Conservation (phyloP, 345 rosid genomes). For the Garcia nutans region DNA sequence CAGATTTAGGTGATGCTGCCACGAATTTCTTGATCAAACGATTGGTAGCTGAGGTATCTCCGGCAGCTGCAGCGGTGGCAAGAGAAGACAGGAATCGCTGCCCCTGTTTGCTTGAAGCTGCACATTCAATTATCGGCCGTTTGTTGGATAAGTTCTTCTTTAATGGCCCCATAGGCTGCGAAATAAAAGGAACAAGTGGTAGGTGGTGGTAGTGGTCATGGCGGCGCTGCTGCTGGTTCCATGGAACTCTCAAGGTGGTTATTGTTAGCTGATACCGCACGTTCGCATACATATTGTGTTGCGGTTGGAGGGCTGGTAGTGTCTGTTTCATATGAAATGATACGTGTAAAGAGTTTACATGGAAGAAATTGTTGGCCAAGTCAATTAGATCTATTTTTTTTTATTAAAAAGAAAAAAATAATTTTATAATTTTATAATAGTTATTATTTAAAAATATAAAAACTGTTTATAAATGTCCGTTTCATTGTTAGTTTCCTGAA, state of each 20-base stretch:
- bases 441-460: too few relatives aligned
- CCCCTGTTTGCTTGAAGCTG: slow-evolving; percentile 53
- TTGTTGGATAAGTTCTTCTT: neutral
- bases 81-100: slow-evolving; percentile 53
- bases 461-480: too few relatives aligned
- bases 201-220: neutral
- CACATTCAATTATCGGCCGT: slow-evolving; percentile 3
- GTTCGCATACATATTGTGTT: neutral
- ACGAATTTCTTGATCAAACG: slow-evolving; percentile 75
- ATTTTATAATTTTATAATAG: too few relatives aligned
- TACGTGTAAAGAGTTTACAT: too few relatives aligned
- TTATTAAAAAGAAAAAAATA: too few relatives aligned
- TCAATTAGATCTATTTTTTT: too few relatives aligned
- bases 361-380: too few relatives aligned
- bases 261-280: neutral
- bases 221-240: neutral
- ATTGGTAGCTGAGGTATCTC: slow-evolving; percentile 45
- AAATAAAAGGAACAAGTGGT: neutral
- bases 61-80: slow-evolving; percentile 34
- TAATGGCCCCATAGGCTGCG: neutral
- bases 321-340: too few relatives aligned
- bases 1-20: slow-evolving; percentile 60
- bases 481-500: too few relatives aligned
- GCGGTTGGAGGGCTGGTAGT: neutral
- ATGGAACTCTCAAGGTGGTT: neutral